A percentile compares a stretch with the other conserved stretches of the same genome.
Evolutionary conservation across 495 filamentous ascomycete genomes (phyloP).

Genomic region (Hypoxylon trugodes): DNA sequence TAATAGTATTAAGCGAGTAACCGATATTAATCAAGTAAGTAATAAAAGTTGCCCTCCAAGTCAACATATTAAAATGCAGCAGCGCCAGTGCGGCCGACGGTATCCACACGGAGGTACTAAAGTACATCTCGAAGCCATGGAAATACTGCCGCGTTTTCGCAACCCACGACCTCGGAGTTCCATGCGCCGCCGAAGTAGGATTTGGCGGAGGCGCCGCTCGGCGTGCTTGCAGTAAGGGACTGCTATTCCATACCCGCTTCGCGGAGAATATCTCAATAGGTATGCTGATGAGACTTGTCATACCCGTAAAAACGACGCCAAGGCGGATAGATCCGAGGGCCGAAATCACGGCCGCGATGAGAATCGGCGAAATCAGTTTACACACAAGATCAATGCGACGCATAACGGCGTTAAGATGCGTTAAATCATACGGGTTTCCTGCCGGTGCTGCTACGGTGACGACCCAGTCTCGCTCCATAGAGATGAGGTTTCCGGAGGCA

Average conservation of each 20-base stretch:
- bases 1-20: constrained; percentile 62
- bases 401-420: constrained; percentile 69
- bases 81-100: constrained; percentile 64
- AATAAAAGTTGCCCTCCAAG: constrained; percentile 66
- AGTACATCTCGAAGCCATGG: constrained; percentile 52
- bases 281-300: constrained; percentile 47
- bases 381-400: constrained; percentile 75
- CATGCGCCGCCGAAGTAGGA: constrained; percentile 1
- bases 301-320: constrained; percentile 58
- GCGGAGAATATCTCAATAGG: constrained; percentile 50
- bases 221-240: constrained; percentile 38
- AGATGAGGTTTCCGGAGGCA: constrained; percentile 65
- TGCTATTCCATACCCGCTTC: constrained; percentile 49
- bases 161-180: constrained; percentile 27
- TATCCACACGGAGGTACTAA: constrained; percentile 55
- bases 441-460: constrained; percentile 47
- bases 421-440: constrained; percentile 47
- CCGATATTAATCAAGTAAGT: constrained; percentile 66
- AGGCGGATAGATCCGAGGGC: constrained; percentile 53
- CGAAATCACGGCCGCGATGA: constrained; percentile 62
- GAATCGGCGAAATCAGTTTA: constrained; percentile 70
- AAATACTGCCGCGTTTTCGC: constrained; percentile 28
- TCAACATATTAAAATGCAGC: constrained; percentile 67
- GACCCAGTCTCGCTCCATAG: constrained; percentile 75
- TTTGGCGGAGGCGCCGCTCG: constrained; percentile 32